phyloP scores from a whole-genome alignment of 805 yeast genomes.

The Metschnikowia henanensis region DNA sequence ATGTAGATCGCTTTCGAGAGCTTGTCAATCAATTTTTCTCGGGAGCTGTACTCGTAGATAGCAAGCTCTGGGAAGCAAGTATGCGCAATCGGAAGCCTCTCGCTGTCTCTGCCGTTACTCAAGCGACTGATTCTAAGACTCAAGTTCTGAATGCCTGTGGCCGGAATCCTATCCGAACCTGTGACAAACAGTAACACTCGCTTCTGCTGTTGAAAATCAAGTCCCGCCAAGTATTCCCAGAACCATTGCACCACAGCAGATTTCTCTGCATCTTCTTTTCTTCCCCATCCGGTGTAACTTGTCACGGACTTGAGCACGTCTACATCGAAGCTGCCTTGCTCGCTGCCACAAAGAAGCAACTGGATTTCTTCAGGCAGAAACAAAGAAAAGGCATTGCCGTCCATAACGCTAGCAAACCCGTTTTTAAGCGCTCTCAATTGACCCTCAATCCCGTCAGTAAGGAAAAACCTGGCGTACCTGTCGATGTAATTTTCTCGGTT shows the following conservation, averaged over 20 bases:
- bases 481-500: constrained; percentile 64
- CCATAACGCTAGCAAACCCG: constrained; percentile 78
- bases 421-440: constrained; percentile 58
- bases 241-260: constrained; percentile 68
- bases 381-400: constrained; percentile 76
- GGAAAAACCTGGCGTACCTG: constrained; percentile 58
- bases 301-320: constrained; percentile 69
- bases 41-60: constrained; percentile 60
- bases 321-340: constrained; percentile 64
- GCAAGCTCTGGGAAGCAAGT: constrained; percentile 94
- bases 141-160: constrained; percentile 83
- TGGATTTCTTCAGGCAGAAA: constrained; percentile 84
- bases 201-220: constrained; percentile 51
- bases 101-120: constrained; percentile 31
- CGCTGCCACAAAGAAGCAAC: constrained; percentile 72
- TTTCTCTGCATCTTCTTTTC: constrained; percentile 35
- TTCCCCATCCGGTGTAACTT: constrained; percentile 63
- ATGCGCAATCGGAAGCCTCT: constrained; percentile 79
- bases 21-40: constrained; percentile 56
- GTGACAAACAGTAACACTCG: constrained; percentile 75
- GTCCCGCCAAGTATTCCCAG: constrained; percentile 70
- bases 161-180: constrained; percentile 90
- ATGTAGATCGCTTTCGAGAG: constrained; percentile 70
- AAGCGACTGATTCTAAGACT: constrained; percentile 65
- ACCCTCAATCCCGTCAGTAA: constrained; percentile 51